These are phyloP conservation scores for Gyrodon lividus DNA, from an alignment of 768 basidiomycete species.

Conservation along the genomic window DNA sequence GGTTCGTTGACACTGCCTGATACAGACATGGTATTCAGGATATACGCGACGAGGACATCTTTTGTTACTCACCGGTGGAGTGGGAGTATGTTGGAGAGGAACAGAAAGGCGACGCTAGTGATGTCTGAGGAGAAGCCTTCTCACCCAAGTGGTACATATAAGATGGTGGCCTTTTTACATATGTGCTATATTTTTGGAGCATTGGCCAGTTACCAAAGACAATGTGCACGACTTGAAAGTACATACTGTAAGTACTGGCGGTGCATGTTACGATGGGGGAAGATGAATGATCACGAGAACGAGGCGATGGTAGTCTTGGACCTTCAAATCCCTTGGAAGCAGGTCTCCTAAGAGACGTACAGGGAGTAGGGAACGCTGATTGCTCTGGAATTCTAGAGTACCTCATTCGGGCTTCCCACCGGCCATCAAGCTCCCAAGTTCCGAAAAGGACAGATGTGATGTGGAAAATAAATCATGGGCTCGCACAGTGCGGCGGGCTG, in stretches of 20 bases:
- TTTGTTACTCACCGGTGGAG: conserved; percentile 18
- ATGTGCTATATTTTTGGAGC: too few relatives aligned
- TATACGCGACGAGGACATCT: conserved; percentile 57
- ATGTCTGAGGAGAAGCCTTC: too few relatives aligned
- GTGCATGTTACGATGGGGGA: not conserved
- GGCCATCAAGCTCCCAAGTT: conserved; percentile 25
- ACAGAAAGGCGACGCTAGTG: not conserved
- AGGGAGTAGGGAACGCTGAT: not conserved
- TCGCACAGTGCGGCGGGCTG: conserved; percentile 20
- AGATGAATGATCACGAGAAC: not conserved
- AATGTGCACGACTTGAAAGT: too few relatives aligned
- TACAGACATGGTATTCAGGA: conserved; percentile 48
- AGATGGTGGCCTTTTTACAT: too few relatives aligned
- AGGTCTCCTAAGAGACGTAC: not conserved
- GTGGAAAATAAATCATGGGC: conserved; percentile 24
- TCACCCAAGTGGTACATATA: too few relatives aligned
- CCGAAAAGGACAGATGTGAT: conserved; percentile 27
- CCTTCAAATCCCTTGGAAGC: too few relatives aligned
- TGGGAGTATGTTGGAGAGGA: not conserved
- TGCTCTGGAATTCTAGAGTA: not conserved
- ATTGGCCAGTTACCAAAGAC: too few relatives aligned
- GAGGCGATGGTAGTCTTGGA: too few relatives aligned
- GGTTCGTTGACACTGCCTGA: conserved; percentile 5
- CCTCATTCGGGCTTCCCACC: not conserved
- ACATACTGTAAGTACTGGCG: too few relatives aligned